A percentile compares a stretch with the other conserved stretches of the same genome.
phyloP scores from a whole-genome alignment of 2,329 filamentous ascomycete species.

The Colletotrichum lindemuthianum region DNA sequence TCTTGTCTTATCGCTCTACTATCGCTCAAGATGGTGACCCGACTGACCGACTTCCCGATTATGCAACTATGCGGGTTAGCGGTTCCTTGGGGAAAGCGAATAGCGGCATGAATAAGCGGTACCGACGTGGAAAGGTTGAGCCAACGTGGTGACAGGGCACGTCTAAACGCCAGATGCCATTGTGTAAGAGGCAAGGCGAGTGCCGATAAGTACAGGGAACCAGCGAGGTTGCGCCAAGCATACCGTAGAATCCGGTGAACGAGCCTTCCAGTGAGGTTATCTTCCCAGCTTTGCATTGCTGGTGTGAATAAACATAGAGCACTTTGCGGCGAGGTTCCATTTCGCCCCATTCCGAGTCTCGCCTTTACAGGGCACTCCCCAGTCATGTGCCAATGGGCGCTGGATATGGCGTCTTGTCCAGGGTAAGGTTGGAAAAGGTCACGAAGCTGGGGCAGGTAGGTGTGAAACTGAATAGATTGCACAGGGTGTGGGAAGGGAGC shows the following conservation, averaged over 20 bases:
- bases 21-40: slow-evolving; percentile 13
- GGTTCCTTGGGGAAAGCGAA: slow-evolving; percentile 19
- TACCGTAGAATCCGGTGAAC: slow-evolving; percentile 23
- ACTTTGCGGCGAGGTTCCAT: slow-evolving; percentile 30
- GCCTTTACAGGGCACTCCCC: slow-evolving; percentile 33
- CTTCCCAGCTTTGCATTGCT: slow-evolving; percentile 19
- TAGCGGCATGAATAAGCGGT: slow-evolving; percentile 21
- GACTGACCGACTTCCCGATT: slow-evolving; percentile 19
- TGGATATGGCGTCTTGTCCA: slow-evolving; percentile 32
- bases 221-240: slow-evolving; percentile 8
- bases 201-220: slow-evolving; percentile 7
- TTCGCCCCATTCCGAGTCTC: slow-evolving; percentile 33
- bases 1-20: not conserved
- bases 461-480: slow-evolving; percentile 12
- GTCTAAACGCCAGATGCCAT: slow-evolving; percentile 19
- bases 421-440: slow-evolving; percentile 11
- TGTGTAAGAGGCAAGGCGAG: slow-evolving; percentile 7
- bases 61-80: slow-evolving; percentile 31
- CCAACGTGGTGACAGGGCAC: slow-evolving; percentile 29
- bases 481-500: not conserved
- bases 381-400: slow-evolving; percentile 31
- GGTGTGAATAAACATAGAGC: slow-evolving; percentile 18
- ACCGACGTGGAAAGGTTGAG: slow-evolving; percentile 14
- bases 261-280: slow-evolving; percentile 4
- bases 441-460: slow-evolving; percentile 13